Conservation (phyloP, 768 basidiomycete species). For the Leccinellum luteum region DNA sequence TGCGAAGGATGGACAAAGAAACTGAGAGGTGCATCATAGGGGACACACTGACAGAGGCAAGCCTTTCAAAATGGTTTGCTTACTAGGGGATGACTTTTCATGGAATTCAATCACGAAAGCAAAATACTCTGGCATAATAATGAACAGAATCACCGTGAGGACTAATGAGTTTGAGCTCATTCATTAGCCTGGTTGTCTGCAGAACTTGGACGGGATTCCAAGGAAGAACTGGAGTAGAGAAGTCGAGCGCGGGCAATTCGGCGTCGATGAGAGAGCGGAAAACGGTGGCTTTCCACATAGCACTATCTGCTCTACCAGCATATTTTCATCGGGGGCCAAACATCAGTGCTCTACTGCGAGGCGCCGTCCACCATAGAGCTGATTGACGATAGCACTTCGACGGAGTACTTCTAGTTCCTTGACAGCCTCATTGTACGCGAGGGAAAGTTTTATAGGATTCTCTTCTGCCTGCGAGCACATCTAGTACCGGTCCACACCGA, state of each 20-base stretch:
- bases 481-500: not conserved
- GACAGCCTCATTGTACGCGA: conserved; percentile 65
- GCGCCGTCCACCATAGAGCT: conserved; percentile 84
- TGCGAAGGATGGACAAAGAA: not conserved
- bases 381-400: conserved; percentile 83
- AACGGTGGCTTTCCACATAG: not conserved
- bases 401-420: conserved; percentile 77
- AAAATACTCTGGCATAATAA: not conserved
- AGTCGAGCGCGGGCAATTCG: not conserved
- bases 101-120: not conserved
- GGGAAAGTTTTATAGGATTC: conserved; percentile 51
- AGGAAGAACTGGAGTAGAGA: not conserved
- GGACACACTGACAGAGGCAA: not conserved
- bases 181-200: not conserved
- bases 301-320: not conserved
- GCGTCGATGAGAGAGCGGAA: not conserved
- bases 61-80: not conserved
- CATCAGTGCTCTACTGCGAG: conserved; percentile 72
- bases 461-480: conserved; percentile 46
- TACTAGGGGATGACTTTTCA: not conserved
- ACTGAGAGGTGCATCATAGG: too few species aligned
- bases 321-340: not conserved
- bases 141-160: not conserved
- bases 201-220: not conserved
- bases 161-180: not conserved